phyloP scores from a whole-genome alignment of 176 grass and related monocot genomes.

The Poa pratensis region DNA sequence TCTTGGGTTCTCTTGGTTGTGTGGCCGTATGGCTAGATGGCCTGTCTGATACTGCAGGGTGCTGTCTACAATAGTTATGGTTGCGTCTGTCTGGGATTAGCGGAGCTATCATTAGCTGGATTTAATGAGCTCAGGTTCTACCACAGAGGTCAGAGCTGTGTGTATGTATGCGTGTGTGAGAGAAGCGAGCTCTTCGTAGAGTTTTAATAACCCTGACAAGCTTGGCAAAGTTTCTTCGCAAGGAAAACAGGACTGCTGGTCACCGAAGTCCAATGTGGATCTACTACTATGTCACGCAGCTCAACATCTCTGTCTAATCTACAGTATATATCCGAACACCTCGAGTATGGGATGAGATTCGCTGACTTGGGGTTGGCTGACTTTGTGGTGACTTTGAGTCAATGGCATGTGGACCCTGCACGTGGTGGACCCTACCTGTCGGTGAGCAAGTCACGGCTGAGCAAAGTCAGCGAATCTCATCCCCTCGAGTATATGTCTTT shows the following conservation, averaged over 20 bases:
- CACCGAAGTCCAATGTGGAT: neutral
- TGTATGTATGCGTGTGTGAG: neutral
- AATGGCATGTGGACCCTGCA: too few relatives aligned
- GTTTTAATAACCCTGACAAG: neutral
- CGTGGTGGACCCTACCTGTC: too few relatives aligned
- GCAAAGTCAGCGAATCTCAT: too few relatives aligned
- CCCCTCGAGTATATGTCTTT: too few relatives aligned
- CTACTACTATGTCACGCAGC: neutral
- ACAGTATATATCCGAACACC: too few relatives aligned
- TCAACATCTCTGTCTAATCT: too few relatives aligned
- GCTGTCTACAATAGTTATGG: constrained; percentile 43
- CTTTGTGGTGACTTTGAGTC: too few relatives aligned
- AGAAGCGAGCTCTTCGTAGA: neutral
- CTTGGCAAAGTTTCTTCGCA: constrained; percentile 26
- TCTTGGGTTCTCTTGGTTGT: neutral
- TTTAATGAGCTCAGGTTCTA: constrained; percentile 44
- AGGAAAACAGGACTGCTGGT: neutral
- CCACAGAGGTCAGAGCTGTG: neutral
- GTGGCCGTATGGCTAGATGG: neutral
- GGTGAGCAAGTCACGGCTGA: too few relatives aligned
- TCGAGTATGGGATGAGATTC: too few relatives aligned
- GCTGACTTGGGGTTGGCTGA: too few relatives aligned
- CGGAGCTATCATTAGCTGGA: constrained; percentile 54
- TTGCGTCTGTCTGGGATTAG: constrained; percentile 68
- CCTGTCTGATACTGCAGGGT: neutral